Evolutionary conservation across 305 asterid species (phyloP).

Genomic region (Fraxinus sp.): DNA sequence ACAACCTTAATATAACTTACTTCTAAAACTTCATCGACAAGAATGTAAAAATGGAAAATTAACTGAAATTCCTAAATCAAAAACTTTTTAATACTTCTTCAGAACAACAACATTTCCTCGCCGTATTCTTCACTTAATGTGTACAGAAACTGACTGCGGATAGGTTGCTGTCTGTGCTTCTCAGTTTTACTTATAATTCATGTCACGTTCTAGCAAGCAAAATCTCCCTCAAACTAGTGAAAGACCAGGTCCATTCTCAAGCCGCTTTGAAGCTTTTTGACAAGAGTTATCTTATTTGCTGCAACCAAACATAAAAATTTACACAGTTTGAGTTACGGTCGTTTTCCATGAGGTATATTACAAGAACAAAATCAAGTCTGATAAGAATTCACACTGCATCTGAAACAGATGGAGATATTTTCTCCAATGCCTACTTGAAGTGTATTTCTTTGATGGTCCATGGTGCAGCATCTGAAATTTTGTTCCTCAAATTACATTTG

Average conservation of each 20-base stretch:
- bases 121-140: no score
- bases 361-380: background rate
- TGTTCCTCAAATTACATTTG: constrained; percentile 20
- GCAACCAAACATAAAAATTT: constrained; percentile 29
- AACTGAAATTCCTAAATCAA: no score
- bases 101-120: no score
- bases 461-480: constrained; percentile 25
- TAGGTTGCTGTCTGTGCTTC: no score
- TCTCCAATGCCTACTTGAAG: constrained; percentile 51
- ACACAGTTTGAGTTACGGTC: background rate
- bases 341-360: background rate
- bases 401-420: constrained; percentile 68
- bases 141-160: no score
- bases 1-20: no score
- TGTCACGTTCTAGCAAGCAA: background rate
- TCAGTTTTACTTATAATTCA: no score
- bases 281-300: constrained; percentile 53
- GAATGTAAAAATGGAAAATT: no score
- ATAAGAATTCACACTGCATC: constrained; percentile 36
- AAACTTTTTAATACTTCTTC: no score
- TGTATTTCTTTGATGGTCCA: constrained; percentile 18
- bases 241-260: constrained; percentile 21
- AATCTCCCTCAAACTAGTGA: background rate
- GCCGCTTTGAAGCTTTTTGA: constrained; percentile 37
- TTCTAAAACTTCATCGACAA: no score